Evolutionary conservation across 768 basidiomycete genomes (phyloP).

Genomic region (Kwoniella newhampshirensis): DNA sequence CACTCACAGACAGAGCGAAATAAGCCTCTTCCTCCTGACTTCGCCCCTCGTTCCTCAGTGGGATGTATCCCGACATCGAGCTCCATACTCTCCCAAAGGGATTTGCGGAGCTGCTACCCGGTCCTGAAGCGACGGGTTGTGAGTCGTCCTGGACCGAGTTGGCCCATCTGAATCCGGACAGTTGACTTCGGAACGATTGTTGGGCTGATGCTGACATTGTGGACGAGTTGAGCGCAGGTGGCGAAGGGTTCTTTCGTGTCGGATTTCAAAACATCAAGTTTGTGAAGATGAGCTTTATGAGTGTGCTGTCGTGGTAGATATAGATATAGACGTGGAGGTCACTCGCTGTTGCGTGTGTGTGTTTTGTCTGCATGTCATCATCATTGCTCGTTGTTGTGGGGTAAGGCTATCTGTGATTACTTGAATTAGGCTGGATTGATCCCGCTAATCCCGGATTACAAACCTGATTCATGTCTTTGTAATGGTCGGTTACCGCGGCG

Average conservation of each 20-base stretch:
- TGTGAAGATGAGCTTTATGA: neutral
- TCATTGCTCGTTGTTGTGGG: too few species aligned
- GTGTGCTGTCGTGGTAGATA: neutral
- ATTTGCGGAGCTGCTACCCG: conserved; percentile 55
- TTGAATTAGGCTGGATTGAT: conserved; percentile 3
- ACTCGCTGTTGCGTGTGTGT: too few species aligned
- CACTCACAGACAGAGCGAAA: conserved; percentile 58
- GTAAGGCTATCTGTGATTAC: conserved; percentile 4
- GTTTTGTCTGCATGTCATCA: too few species aligned
- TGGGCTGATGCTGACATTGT: conserved; percentile 43
- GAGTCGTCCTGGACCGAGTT: conserved; percentile 52
- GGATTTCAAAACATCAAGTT: too few species aligned
- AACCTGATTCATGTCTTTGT: too few species aligned
- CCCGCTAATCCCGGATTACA: conserved; percentile 7
- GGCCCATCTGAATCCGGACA: conserved; percentile 54
- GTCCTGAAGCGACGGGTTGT: conserved; percentile 17
- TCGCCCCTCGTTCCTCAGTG: conserved; percentile 73
- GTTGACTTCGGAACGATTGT: conserved; percentile 50
- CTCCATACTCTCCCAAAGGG: conserved; percentile 86
- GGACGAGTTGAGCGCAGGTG: too few species aligned
- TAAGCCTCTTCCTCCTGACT: conserved; percentile 95
- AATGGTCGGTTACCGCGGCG: too few species aligned
- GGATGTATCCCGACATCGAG: conserved; percentile 80
- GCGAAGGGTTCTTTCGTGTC: too few species aligned
- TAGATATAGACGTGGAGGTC: neutral